phyloP scores from a whole-genome alignment of 2,329 filamentous ascomycete genomes.

The Magnaporthiopsis poae region DNA sequence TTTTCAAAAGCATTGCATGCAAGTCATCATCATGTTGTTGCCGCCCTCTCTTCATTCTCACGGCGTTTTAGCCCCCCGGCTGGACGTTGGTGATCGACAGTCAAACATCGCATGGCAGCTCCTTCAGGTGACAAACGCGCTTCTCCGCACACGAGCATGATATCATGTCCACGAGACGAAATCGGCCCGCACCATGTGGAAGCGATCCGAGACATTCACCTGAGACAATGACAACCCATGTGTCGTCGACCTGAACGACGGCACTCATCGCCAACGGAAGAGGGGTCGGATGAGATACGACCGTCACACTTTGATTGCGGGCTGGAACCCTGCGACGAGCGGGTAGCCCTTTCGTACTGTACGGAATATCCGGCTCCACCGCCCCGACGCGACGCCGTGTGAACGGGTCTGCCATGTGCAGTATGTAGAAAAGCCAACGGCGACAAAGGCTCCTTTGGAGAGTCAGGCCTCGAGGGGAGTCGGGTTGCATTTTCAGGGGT shows the following conservation, averaged over 20 bases:
- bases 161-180: background rate
- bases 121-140: too few relatives aligned
- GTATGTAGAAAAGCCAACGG: background rate
- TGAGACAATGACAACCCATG: background rate
- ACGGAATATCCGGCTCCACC: background rate
- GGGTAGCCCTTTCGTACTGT: background rate
- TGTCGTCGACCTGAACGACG: background rate
- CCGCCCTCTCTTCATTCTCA: background rate
- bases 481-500: background rate
- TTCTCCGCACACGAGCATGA: background rate
- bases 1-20: background rate
- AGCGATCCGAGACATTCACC: background rate
- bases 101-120: background rate
- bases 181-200: background rate
- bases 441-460: background rate
- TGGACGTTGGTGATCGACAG: background rate
- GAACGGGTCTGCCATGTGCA: background rate
- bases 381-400: background rate
- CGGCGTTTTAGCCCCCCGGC: background rate
- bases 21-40: background rate
- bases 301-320: background rate
- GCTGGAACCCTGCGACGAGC: background rate
- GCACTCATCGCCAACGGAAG: background rate
- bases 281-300: background rate
- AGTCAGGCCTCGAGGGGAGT: background rate